Evolutionary conservation across 257 asterid species (phyloP).

Genomic region (Marsdenia floribunda): DNA sequence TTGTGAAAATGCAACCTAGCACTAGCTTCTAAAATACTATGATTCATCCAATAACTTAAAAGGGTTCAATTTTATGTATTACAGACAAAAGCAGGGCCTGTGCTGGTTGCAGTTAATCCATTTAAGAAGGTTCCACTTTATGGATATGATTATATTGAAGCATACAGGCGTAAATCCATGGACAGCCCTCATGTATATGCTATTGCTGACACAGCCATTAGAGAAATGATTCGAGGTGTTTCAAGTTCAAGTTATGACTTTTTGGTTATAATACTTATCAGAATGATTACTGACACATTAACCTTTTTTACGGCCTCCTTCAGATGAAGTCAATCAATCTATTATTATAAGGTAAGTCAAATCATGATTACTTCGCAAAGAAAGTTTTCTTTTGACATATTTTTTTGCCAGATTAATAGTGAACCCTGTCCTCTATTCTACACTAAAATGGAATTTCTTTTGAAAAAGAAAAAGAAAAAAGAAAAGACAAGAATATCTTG

Average conservation of each 20-base stretch:
- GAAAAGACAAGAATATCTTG: background rate
- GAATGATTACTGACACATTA: conserved; percentile 16
- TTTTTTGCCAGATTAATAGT: background rate
- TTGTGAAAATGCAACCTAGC: conserved; percentile 14
- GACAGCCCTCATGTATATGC: conserved; percentile 93
- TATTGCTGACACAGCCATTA: conserved; percentile 88
- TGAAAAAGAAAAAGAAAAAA: background rate
- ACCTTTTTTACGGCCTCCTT: conserved; percentile 27
- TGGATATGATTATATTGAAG: conserved; percentile 71
- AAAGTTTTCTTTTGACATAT: background rate
- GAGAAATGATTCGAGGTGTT: conserved; percentile 96
- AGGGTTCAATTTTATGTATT: conserved; percentile 25
- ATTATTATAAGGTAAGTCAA: conserved; percentile 84
- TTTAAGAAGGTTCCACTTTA: conserved; percentile 77
- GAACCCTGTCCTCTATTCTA: background rate
- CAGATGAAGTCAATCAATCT: conserved; percentile 99
- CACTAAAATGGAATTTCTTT: background rate
- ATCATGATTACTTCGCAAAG: conserved; percentile 8
- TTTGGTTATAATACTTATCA: conserved; percentile 12
- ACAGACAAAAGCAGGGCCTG: conserved; percentile 99
- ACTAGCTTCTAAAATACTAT: conserved; percentile 16
- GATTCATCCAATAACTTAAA: conserved; percentile 16
- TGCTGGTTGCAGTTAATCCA: conserved; percentile 92
- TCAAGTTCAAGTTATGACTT: conserved; percentile 17
- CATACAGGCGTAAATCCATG: conserved; percentile 68